Base-by-base conservation (phyloP, 768 basidiomycete genomes). In the Pleurotus giganteus region DNA sequence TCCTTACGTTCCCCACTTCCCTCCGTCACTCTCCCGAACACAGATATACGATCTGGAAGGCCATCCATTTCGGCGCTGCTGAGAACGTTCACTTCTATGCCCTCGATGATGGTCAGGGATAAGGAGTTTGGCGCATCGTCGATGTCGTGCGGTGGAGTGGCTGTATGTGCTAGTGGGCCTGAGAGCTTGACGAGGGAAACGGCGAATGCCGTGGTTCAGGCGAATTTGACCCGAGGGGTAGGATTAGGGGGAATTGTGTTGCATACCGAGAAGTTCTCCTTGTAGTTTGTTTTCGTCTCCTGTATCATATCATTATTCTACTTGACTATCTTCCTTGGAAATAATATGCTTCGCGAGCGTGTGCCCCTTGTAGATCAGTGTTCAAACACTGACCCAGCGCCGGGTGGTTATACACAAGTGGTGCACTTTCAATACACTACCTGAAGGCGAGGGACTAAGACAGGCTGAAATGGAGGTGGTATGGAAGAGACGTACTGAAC, bases 121-220 rank as follows among this genome's bases (percentile, higher is more conserved):
- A 64, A 65, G 34, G 58, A 65, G 23, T 56, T 65, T 34, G 49
- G 31, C 31, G 34, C 39, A 31, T 42, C 13, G 13, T 9, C 43
- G 9, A 12, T 32, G 34, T 11, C 19, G 7, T 51, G 21, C 2
- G 87, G 88, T 0, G 87, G 91, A 0, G 68, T 94, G 11, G 90
- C 78, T 1, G 85, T 95, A 0, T 86, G 89, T 54, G 90, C 86
- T 2, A 89, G 90, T 66, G 94, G 94, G 2, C 93, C 94, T 0
- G 80, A 80, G 58, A 75, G 80, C 54, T 65, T 95, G 66, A 85
- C 84, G 5, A 71, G 76, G 6, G 91, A 92, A 61, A 80, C 83
- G 4, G 78, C 84, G 57, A 94, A 94, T 65, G 89, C 89, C 2
- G 89, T 92, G 2, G 91, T 91, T n/a, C 66, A 75, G 53, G 58